Percentiles rank a stretch among this genome's conserved stretches.
These are phyloP conservation scores for Boletus huronensis DNA, from an alignment of 768 basidiomycete genomes.

Conservation along the genomic window DNA sequence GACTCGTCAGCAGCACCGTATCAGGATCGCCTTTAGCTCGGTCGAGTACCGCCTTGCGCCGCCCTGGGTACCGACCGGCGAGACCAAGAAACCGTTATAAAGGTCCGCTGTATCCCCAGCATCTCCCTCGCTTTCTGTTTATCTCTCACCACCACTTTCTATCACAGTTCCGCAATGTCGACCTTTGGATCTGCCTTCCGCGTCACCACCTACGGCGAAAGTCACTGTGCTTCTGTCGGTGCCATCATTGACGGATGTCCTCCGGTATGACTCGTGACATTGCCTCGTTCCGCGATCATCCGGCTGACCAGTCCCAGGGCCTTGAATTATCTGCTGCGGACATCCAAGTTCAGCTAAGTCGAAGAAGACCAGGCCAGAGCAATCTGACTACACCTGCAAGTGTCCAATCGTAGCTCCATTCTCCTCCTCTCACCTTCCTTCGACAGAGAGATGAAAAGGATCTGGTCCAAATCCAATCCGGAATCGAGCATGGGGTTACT, in stretches of 20 bases:
- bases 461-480: slow-evolving; percentile 88
- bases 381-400: slow-evolving; percentile 92
- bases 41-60: slow-evolving; percentile 23
- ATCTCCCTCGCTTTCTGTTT: background rate
- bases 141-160: slow-evolving; percentile 13
- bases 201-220: slow-evolving; percentile 97
- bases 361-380: slow-evolving; percentile 93
- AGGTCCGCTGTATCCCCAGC: slow-evolving; percentile 9
- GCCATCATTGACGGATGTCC: slow-evolving; percentile 98
- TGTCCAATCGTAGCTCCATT: slow-evolving; percentile 9
- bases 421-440: background rate
- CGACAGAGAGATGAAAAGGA: slow-evolving; percentile 94
- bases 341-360: slow-evolving; percentile 86
- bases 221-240: slow-evolving; percentile 94
- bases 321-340: slow-evolving; percentile 75
- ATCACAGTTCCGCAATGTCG: slow-evolving; percentile 58
- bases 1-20: background rate
- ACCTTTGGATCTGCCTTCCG: slow-evolving; percentile 89
- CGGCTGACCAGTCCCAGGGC: slow-evolving; percentile 52
- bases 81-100: slow-evolving; percentile 15
- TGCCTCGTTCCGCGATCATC: slow-evolving; percentile 5
- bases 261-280: slow-evolving; percentile 55
- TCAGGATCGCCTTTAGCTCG: slow-evolving; percentile 16
- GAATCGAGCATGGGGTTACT: slow-evolving; percentile 89
- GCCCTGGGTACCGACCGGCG: slow-evolving; percentile 6